phyloP scores from a whole-genome alignment of 805 yeast genomes.

The Wickerhamomyces xylosicus region DNA sequence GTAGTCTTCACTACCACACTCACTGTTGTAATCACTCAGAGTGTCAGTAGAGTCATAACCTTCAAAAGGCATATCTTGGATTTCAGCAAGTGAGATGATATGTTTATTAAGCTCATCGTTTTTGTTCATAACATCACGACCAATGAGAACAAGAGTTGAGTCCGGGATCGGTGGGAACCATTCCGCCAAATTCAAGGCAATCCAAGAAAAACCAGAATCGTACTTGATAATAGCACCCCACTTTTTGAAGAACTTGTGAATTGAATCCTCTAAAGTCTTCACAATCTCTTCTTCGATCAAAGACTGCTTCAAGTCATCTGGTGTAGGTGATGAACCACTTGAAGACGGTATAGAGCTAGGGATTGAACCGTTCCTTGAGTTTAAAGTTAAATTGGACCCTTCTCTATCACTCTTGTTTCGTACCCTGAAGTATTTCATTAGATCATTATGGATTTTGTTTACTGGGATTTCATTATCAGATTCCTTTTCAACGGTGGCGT shows the following conservation, averaged over 20 bases:
- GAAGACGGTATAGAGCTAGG: neutral
- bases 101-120: constrained; percentile 11
- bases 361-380: neutral
- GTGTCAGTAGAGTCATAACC: constrained; percentile 10
- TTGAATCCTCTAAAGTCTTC: constrained; percentile 45
- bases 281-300: constrained; percentile 42
- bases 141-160: constrained; percentile 17
- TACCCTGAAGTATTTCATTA: constrained; percentile 47
- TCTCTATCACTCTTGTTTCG: constrained; percentile 14
- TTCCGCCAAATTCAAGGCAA: constrained; percentile 79
- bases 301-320: constrained; percentile 12
- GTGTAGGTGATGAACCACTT: constrained; percentile 4
- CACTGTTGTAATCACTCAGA: neutral
- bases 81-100: constrained; percentile 11
- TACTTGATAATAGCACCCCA: constrained; percentile 76
- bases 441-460: constrained; percentile 39
- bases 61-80: neutral
- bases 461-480: constrained; percentile 20
- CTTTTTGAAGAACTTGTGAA: constrained; percentile 53
- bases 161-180: constrained; percentile 56
- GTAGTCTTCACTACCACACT: neutral
- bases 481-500: constrained; percentile 27
- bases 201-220: constrained; percentile 79
- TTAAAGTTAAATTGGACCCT: neutral
- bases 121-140: constrained; percentile 15